phyloP scores from a whole-genome alignment of 495 filamentous ascomycete species.

The Penicillium paradoxum region DNA sequence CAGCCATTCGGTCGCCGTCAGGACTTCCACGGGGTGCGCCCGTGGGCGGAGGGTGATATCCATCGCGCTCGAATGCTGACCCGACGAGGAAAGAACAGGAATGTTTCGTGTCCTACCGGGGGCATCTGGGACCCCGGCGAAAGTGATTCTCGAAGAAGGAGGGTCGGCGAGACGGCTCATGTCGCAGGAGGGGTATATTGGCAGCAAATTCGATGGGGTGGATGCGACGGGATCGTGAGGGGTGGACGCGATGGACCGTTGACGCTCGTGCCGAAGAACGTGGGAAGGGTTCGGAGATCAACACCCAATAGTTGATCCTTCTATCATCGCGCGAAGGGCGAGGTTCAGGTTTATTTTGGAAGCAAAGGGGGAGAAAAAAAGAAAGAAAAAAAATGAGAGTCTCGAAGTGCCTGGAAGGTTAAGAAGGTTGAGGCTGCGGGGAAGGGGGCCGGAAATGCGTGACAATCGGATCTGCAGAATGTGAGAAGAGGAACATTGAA shows the following conservation, averaged over 20 bases:
- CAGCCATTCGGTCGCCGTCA: constrained; percentile 41
- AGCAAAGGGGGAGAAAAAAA: constrained; percentile 7
- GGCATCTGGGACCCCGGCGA: constrained; percentile 34
- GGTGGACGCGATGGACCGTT: constrained; percentile 21
- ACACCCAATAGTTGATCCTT: constrained; percentile 30
- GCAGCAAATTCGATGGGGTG: not conserved
- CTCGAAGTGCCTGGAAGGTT: constrained; percentile 3
- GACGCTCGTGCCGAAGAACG: constrained; percentile 30
- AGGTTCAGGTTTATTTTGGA: constrained; percentile 4
- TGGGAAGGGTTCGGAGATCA: constrained; percentile 31
- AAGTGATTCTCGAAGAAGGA: constrained; percentile 33
- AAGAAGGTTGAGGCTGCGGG: constrained; percentile 15
- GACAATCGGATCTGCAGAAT: constrained; percentile 21
- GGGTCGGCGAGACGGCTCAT: constrained; percentile 46
- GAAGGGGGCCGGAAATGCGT: constrained; percentile 16
- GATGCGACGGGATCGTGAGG: constrained; percentile 7
- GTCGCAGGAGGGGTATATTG: constrained; percentile 12
- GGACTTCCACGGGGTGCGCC: constrained; percentile 41
- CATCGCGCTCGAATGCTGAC: constrained; percentile 40
- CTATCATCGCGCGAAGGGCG: constrained; percentile 27
- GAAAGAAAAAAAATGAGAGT: constrained; percentile 22
- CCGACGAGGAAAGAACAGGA: constrained; percentile 42
- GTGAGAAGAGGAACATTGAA: constrained; percentile 1
- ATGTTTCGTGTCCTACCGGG: constrained; percentile 41
- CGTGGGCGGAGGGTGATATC: constrained; percentile 45